These are phyloP conservation scores for Raphanus sativus DNA, from an alignment of 345 rosid genomes.

Conservation along the genomic window DNA sequence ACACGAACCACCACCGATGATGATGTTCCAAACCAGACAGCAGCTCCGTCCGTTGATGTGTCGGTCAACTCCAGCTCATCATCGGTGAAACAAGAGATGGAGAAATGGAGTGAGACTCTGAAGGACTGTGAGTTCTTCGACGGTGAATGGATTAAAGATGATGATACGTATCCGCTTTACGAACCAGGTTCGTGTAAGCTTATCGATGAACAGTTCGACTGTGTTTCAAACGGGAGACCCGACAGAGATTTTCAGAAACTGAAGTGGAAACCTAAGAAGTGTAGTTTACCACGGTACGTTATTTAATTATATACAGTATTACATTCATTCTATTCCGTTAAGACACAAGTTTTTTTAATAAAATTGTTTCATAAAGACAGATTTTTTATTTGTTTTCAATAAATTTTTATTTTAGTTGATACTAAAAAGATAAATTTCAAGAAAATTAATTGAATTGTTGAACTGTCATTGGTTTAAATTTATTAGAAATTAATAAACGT, in stretches of 20 bases:
- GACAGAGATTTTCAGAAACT: conserved; percentile 68
- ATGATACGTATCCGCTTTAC: conserved; percentile 90
- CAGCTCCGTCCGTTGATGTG: conserved; percentile 36
- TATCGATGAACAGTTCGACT: conserved; percentile 86
- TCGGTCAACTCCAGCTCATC: conserved; percentile 21
- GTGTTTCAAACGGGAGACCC: conserved; percentile 79
- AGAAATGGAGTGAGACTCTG: conserved; percentile 47
- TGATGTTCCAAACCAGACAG: conserved; percentile 10
- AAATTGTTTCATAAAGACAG: too few relatives aligned
- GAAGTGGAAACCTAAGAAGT: conserved; percentile 89
- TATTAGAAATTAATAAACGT: too few relatives aligned
- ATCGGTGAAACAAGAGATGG: conserved; percentile 47
- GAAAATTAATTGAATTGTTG: too few relatives aligned
- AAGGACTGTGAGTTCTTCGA: conserved; percentile 75
- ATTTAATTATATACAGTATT: not conserved
- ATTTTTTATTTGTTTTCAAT: too few relatives aligned
- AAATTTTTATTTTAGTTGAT: too few relatives aligned
- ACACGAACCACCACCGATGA: conserved; percentile 3
- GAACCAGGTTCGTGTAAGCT: conserved; percentile 81
- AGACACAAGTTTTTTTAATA: too few relatives aligned
- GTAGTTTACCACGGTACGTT: conserved; percentile 80
- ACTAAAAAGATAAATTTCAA: too few relatives aligned
- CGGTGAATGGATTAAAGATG: conserved; percentile 85
- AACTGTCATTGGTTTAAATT: too few relatives aligned
- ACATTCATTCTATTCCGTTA: too few relatives aligned